phyloP scores from a whole-genome alignment of 495 filamentous ascomycete genomes.

The Penicillium atrosanguineum region DNA sequence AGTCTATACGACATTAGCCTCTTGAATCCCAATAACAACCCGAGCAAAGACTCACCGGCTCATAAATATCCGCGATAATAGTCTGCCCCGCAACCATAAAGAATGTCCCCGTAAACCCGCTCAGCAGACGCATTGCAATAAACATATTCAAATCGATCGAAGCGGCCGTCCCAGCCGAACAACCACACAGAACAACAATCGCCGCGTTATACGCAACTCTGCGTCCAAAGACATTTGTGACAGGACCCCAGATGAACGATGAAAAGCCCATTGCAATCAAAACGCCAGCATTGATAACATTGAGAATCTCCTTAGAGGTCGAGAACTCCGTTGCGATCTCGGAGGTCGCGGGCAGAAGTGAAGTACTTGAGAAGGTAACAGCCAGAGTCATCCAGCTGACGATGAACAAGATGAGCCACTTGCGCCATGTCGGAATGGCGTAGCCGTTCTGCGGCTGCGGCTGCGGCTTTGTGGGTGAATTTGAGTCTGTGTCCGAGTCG shows the following conservation, averaged over 20 bases:
- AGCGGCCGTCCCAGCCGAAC: slow-evolving; percentile 34
- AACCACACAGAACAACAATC: slow-evolving; percentile 35
- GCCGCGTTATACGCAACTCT: slow-evolving; percentile 36
- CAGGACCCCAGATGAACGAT: slow-evolving; percentile 51
- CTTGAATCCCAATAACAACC: background rate
- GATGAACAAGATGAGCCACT: slow-evolving; percentile 43
- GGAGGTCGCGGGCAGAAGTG: slow-evolving; percentile 39
- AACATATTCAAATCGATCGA: slow-evolving; percentile 37
- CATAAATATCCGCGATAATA: slow-evolving; percentile 46
- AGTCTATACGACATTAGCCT: slow-evolving; percentile 29
- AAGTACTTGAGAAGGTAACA: slow-evolving; percentile 44
- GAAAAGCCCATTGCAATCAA: slow-evolving; percentile 57
- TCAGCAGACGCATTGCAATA: slow-evolving; percentile 39
- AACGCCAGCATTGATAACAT: slow-evolving; percentile 49
- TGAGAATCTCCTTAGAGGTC: slow-evolving; percentile 37
- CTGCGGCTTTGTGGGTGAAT: slow-evolving; percentile 1
- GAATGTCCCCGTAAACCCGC: slow-evolving; percentile 43
- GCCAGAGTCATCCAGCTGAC: slow-evolving; percentile 45
- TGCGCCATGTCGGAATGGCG: slow-evolving; percentile 37
- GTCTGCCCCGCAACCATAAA: slow-evolving; percentile 51
- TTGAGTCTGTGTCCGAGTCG: slow-evolving; percentile 16
- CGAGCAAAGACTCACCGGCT: slow-evolving; percentile 31
- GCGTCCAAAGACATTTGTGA: slow-evolving; percentile 39
- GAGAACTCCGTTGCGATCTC: slow-evolving; percentile 41
- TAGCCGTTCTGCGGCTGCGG: slow-evolving; percentile 17